Percentiles rank a stretch among this genome's conserved stretches.
Evolutionary conservation across 192 early-diverging fungal genomes (phyloP).

Genomic region (Paraglomus brasilianum): DNA sequence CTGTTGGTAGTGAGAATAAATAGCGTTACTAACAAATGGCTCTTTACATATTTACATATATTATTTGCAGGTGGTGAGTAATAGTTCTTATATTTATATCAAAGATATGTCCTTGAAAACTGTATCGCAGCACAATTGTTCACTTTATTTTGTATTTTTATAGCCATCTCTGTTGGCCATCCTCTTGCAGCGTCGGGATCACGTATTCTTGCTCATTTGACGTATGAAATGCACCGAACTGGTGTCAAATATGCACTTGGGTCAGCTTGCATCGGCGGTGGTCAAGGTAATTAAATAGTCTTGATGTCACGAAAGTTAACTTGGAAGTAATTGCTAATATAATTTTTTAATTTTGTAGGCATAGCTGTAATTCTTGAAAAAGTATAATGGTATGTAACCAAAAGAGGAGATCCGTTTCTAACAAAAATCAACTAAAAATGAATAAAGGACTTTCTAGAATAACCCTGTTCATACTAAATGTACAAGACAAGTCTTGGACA

Average conservation of each 20-base stretch:
- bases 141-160: neutral
- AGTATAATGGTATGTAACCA: slow-evolving; percentile 25
- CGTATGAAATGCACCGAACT: slow-evolving; percentile 79
- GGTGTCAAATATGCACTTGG: slow-evolving; percentile 86
- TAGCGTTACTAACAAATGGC: neutral
- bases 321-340: neutral
- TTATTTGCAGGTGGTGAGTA: slow-evolving; percentile 4
- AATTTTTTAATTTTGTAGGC: slow-evolving; percentile 30
- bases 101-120: too few species aligned
- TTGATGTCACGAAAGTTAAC: slow-evolving; percentile 28
- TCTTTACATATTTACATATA: neutral
- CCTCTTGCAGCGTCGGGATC: slow-evolving; percentile 95
- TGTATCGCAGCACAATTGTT: neutral
- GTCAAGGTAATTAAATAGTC: slow-evolving; percentile 50
- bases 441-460: too few species aligned
- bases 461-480: too few species aligned
- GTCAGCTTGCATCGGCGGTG: slow-evolving; percentile 95
- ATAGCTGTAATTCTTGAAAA: slow-evolving; percentile 42
- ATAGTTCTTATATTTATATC: too few species aligned
- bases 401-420: too few species aligned
- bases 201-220: slow-evolving; percentile 88
- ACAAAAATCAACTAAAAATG: too few species aligned
- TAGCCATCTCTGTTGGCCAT: slow-evolving; percentile 86
- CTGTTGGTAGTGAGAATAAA: neutral
- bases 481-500: too few species aligned